phyloP scores from a whole-genome alignment of 805 yeast genomes.

The Myxozyma monticola region DNA sequence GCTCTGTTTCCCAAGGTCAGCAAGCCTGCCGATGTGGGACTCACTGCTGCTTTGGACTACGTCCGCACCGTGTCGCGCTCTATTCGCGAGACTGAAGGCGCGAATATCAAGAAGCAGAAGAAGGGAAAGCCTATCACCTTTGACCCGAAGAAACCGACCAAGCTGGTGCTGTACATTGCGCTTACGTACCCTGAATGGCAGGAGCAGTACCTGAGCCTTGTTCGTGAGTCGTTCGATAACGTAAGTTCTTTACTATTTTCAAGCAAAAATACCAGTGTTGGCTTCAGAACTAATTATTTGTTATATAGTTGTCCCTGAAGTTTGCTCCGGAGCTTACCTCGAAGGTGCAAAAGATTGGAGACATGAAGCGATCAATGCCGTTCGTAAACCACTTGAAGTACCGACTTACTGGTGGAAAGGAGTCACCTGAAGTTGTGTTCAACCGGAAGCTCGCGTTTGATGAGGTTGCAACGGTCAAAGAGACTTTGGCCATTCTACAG shows the following conservation, averaged over 20 bases:
- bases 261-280: slow-evolving; percentile 8
- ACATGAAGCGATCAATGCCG: slow-evolving; percentile 98
- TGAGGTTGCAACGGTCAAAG: slow-evolving; percentile 62
- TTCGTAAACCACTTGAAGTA: slow-evolving; percentile 84
- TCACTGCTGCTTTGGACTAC: slow-evolving; percentile 71
- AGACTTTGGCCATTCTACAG: slow-evolving; percentile 23
- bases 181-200: slow-evolving; percentile 91
- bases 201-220: slow-evolving; percentile 74
- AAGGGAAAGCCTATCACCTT: slow-evolving; percentile 80
- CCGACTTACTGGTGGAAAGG: slow-evolving; percentile 59
- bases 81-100: slow-evolving; percentile 91
- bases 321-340: slow-evolving; percentile 43
- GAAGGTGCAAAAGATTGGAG: slow-evolving; percentile 48
- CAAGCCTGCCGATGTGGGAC: slow-evolving; percentile 60
- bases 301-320: slow-evolving; percentile 34
- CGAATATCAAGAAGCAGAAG: slow-evolving; percentile 75
- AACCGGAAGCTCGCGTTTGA: slow-evolving; percentile 83
- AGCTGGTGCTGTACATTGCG: slow-evolving; percentile 70
- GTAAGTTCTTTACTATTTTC: slow-evolving; percentile 19
- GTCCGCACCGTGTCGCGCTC: slow-evolving; percentile 76
- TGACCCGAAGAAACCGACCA: slow-evolving; percentile 72
- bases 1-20: slow-evolving; percentile 79
- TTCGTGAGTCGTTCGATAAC: slow-evolving; percentile 62
- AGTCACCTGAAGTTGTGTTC: slow-evolving; percentile 76
- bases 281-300: slow-evolving; percentile 12